phyloP scores from a whole-genome alignment of 345 rosid genomes.

The Ceriops decandra region DNA sequence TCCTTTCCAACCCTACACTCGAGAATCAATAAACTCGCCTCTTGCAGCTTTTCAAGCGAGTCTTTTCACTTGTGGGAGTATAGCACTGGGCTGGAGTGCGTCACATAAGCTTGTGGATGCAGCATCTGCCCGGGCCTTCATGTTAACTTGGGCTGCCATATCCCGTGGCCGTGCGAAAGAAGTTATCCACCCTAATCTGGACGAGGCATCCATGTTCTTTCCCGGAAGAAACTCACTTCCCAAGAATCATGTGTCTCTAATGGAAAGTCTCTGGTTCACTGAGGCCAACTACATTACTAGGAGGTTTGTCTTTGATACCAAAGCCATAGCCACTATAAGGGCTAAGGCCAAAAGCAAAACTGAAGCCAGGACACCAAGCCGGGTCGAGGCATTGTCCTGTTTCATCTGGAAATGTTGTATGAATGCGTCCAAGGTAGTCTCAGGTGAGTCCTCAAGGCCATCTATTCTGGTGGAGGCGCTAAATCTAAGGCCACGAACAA shows the following conservation, averaged over 20 bases:
- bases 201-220: slow-evolving; percentile 11
- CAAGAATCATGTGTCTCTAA: slow-evolving; percentile 7
- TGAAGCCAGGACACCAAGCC: not conserved
- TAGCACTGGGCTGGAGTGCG: not conserved
- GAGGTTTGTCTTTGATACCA: slow-evolving; percentile 20
- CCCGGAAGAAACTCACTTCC: slow-evolving; percentile 17
- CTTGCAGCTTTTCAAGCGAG: slow-evolving; percentile 3
- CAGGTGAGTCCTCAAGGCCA: slow-evolving; percentile 1
- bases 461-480: slow-evolving; percentile 20
- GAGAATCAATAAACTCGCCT: slow-evolving; percentile 8
- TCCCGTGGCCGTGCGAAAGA: not conserved
- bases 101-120: slow-evolving; percentile 25
- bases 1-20: slow-evolving; percentile 17
- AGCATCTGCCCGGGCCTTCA: not conserved
- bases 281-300: slow-evolving; percentile 11
- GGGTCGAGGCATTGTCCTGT: slow-evolving; percentile 19
- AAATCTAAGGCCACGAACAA: slow-evolving; percentile 19
- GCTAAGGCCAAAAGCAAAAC: not conserved
- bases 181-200: not conserved
- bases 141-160: slow-evolving; percentile 16
- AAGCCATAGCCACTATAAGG: slow-evolving; percentile 7
- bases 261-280: slow-evolving; percentile 24
- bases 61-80: slow-evolving; percentile 19
- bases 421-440: slow-evolving; percentile 10
- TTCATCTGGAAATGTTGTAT: slow-evolving; percentile 25